Base-by-base conservation (phyloP, 2,329 filamentous ascomycete genomes). In the Chaetomium sp. region DNA sequence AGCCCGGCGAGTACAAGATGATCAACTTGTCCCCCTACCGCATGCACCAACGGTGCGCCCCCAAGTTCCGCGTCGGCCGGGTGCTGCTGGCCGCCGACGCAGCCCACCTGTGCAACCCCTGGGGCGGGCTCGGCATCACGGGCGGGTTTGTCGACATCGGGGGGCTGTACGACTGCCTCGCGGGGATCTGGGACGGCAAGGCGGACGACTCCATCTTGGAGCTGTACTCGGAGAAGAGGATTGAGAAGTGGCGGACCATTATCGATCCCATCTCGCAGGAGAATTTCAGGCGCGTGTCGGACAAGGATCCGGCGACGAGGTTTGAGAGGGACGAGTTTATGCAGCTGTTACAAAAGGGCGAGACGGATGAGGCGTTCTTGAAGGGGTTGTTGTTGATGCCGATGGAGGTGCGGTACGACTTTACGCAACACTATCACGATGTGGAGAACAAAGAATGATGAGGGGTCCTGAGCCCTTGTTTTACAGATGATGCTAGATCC, bases 61-160 rank as follows among this genome's bases (percentile, higher is more conserved):
- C 80, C 2, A 79, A 76, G 10, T 86, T 88, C 73, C 79, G 85
- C n/a, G 81, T 84, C 0, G 86, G 85, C 0, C 80, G 83, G 7
- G 76, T 88, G 47, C 64, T 87, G 5, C 76, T 89, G 0, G 85
- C 82, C 1, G 86, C 85, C 0, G 86, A 89, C 74, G 85, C 86
- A 2, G 86, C 86, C 2, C 86, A 88, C 60, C 68, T 82, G 19
- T 83, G 81, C 70, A 83, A 82, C 71, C 80, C 80, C 0, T 82
- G 82, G 74, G 87, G 87, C 54, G 87, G 87, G 0, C 76, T 88
- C 19, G 87, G 87, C 1, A 81, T 89, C 57, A 88, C 85, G 0
- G 85, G 86, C 6, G 87, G 87, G 0, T 85, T 89, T 62, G 84
- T 85, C n/a, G 87, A 89, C 68, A 80, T 87, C 2, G 86, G 84